Conservation (phyloP, 805 yeast genomes). For the Pichia cabralensis region DNA sequence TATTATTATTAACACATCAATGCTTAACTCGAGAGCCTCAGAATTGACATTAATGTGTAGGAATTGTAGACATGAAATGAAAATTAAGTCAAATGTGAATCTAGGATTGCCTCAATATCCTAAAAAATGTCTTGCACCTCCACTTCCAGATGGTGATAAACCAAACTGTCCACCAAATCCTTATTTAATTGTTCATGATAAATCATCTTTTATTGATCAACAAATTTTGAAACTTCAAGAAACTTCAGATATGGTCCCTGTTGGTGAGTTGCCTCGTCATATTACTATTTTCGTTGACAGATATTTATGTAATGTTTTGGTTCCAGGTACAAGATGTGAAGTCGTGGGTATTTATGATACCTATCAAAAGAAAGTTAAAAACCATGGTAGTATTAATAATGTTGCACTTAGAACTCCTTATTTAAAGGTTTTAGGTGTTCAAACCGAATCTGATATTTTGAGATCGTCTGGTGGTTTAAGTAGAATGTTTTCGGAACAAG, state of each 20-base stretch:
- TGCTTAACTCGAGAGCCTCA: slow-evolving; percentile 80
- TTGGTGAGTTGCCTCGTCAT: slow-evolving; percentile 98
- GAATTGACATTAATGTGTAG: slow-evolving; percentile 78
- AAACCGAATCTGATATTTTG: slow-evolving; percentile 51
- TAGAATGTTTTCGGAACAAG: slow-evolving; percentile 74
- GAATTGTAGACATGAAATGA: slow-evolving; percentile 72
- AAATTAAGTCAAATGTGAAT: slow-evolving; percentile 50
- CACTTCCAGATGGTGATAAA: slow-evolving; percentile 39
- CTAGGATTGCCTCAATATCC: slow-evolving; percentile 68
- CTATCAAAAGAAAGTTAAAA: slow-evolving; percentile 60
- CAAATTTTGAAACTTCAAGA: slow-evolving; percentile 91
- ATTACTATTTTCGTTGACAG: slow-evolving; percentile 81
- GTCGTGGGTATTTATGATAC: slow-evolving; percentile 89
- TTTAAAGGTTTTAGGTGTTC: slow-evolving; percentile 76
- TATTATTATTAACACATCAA: slow-evolving; percentile 84
- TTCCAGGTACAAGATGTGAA: slow-evolving; percentile 93
- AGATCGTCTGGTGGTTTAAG: slow-evolving; percentile 37
- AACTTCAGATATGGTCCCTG: slow-evolving; percentile 97
- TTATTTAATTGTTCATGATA: slow-evolving; percentile 85
- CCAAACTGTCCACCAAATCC: slow-evolving; percentile 85
- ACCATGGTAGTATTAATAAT: slow-evolving; percentile 37
- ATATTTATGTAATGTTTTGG: slow-evolving; percentile 77
- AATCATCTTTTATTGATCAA: slow-evolving; percentile 89
- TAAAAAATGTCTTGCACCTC: slow-evolving; percentile 49
- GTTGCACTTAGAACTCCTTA: slow-evolving; percentile 94